Percentiles rank a stretch among this genome's conserved stretches.
phyloP scores from a whole-genome alignment of 208 protist genomes.

The Histomonas meleagridis region DNA sequence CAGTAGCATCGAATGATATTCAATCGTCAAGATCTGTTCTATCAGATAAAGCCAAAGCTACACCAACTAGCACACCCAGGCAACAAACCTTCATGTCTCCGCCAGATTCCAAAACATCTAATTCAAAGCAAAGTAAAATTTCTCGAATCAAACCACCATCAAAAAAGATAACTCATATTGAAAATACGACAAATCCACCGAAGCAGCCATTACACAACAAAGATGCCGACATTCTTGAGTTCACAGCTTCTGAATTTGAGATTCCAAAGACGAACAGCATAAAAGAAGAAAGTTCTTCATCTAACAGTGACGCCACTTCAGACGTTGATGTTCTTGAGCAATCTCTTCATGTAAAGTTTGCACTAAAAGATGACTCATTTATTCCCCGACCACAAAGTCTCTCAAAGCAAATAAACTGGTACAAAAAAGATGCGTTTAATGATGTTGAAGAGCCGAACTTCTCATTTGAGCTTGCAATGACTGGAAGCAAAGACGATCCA shows the following conservation, averaged over 20 bases:
- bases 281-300: not conserved
- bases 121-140: no score
- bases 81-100: no score
- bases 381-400: not conserved
- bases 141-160: no score
- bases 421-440: not conserved
- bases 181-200: not conserved
- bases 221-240: not conserved
- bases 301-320: no score
- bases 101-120: no score
- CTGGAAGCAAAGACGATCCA: not conserved
- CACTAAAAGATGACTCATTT: not conserved
- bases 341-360: not conserved
- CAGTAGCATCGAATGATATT: not conserved
- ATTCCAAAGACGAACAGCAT: not conserved
- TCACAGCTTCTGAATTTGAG: not conserved
- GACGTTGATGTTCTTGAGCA: not conserved
- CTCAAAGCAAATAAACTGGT: not conserved
- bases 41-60: not conserved
- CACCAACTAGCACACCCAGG: no score
- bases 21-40: not conserved
- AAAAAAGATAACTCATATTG: no score
- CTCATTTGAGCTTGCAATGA: not conserved
- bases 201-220: not conserved
- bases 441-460: slow-evolving; percentile 14